A percentile compares a stretch with the other conserved stretches of the same genome.
phyloP scores from a whole-genome alignment of 2,329 filamentous ascomycete species.

The Coniella vitis region DNA sequence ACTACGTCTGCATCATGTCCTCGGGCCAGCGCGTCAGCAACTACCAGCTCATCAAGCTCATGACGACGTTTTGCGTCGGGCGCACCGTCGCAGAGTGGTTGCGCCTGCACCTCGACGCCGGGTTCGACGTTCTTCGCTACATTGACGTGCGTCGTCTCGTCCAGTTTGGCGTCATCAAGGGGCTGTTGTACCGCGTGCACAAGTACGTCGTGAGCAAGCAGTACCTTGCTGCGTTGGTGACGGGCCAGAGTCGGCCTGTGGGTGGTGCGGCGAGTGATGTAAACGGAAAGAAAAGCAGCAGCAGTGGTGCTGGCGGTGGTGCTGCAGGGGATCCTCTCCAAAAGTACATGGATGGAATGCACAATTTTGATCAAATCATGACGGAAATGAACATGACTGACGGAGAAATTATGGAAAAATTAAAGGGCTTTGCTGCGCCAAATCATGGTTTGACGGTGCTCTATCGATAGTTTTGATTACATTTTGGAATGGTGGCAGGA shows the following conservation, averaged over 20 bases:
- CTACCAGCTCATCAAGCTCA: constrained; percentile 71
- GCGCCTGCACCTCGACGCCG: constrained; percentile 60
- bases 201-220: constrained; percentile 74
- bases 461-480: constrained; percentile 35
- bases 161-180: constrained; percentile 94
- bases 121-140: constrained; percentile 59
- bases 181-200: constrained; percentile 85
- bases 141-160: constrained; percentile 88
- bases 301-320: constrained; percentile 14
- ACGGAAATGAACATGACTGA: constrained; percentile 67
- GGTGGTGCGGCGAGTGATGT: no score
- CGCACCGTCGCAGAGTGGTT: constrained; percentile 86
- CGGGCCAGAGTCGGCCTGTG: constrained; percentile 39
- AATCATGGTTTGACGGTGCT: constrained; percentile 48
- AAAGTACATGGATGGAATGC: constrained; percentile 65
- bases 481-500: not conserved
- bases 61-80: constrained; percentile 76
- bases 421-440: constrained; percentile 51
- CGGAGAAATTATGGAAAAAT: constrained; percentile 59
- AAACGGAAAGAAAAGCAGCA: not conserved
- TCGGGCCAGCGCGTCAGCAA: constrained; percentile 38
- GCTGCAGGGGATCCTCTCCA: constrained; percentile 46
- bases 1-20: constrained; percentile 61
- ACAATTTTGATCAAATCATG: constrained; percentile 77
- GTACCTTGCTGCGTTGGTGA: constrained; percentile 50